phyloP scores from a whole-genome alignment of 345 rosid genomes.

The Eucalyptus virginea region DNA sequence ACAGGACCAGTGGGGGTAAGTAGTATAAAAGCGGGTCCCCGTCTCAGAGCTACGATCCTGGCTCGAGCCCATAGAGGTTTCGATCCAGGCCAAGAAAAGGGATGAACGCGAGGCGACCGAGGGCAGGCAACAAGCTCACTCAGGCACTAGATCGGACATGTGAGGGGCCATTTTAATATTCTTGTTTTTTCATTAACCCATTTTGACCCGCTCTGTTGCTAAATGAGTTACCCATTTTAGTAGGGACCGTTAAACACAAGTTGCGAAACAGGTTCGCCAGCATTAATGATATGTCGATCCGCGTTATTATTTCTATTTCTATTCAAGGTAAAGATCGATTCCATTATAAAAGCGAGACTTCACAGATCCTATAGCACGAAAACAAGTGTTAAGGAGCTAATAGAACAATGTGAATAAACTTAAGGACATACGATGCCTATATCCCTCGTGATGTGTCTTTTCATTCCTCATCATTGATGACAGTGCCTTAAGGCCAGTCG shows the following conservation, averaged over 20 bases:
- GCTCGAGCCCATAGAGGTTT: not conserved
- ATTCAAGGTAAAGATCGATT: not conserved
- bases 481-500: not conserved
- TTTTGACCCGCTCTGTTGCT: not conserved
- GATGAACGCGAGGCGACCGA: not conserved
- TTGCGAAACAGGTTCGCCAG: rapidly evolving
- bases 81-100: not conserved
- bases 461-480: not conserved
- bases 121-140: not conserved
- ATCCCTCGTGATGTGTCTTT: not conserved
- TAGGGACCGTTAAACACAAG: not conserved
- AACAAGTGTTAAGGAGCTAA: not conserved
- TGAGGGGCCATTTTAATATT: not conserved
- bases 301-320: not conserved
- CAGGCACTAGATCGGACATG: not conserved
- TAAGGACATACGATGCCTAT: not conserved
- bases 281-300: too few species aligned
- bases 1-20: not conserved
- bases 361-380: not conserved
- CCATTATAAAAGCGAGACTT: rapidly evolving
- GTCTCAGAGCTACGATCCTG: rapidly evolving
- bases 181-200: not conserved
- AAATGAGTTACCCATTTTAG: not conserved
- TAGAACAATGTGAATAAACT: not conserved
- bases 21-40: not conserved